Base-by-base conservation (phyloP, 225 moss, liverwort and hornwort genomes). In the Pleurozium schreberi region DNA sequence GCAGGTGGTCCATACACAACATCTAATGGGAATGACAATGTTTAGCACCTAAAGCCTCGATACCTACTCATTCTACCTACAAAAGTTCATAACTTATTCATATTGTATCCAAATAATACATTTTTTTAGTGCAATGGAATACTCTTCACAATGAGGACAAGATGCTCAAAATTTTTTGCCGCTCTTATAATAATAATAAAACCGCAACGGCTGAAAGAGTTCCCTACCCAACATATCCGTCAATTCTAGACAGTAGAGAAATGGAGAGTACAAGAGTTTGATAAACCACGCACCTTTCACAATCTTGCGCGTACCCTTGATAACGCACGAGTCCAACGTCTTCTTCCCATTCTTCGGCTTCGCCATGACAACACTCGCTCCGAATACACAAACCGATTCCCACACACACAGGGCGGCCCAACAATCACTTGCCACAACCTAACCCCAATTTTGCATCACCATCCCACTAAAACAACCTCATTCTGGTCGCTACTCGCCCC, bases 341-440 rank as follows among this genome's bases (percentile, higher is more conserved):
- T 96, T 98, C 96, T 96, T 98, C 66, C 95, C 96, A 85, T 89
- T 93, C 88, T 94, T 98, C 45, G 95, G 88, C 91, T 96, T 98
- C 91, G 93, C 97, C 97, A 98, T 98, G 70, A 43, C 70, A 12
- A 15, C 70, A 42, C n/a, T 49, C 58, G 42, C 58, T 84, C 84
- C 22, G 43, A 70, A 33, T 70, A 58, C 52, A 33, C n/a, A 43
- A 52, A 84, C 69, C 23, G 14, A 58, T 38, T 40, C 21, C 12
- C 2, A 61, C 20, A 12, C 18, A 21, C 52, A 28, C n/a, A 15
- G 31, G 33, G 43, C 70, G 22, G 70, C 22, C 40, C 42, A 84
- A 40, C n/a, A 6, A 28, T 53, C 53, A 21, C 69, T 69, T 38
- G n/a, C 55, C 31, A 38, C 57, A 57, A 53, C n/a, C 84, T 31